Evolutionary conservation across 148 eudicot species (phyloP).

Genomic region (Euryodendron excelsum): DNA sequence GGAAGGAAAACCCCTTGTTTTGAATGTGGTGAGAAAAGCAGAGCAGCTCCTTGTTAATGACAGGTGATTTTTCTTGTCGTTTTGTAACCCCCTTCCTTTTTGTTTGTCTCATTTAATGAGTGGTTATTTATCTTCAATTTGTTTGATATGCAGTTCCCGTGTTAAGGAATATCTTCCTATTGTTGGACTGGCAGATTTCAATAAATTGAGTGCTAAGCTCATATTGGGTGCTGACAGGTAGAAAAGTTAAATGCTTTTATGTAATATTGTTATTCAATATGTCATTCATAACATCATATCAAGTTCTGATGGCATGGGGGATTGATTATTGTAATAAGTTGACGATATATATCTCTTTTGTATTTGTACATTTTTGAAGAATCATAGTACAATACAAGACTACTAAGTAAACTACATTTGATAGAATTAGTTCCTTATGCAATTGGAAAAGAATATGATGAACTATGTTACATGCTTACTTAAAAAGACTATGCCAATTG

Average conservation of each 20-base stretch:
- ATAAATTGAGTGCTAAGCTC: slow-evolving; percentile 91
- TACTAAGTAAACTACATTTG: neutral
- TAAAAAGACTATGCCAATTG: neutral
- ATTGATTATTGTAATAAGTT: neutral
- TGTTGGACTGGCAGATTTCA: slow-evolving; percentile 89
- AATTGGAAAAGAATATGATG: neutral
- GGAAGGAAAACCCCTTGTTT: slow-evolving; percentile 99
- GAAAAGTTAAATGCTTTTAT: neutral
- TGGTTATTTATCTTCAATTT: neutral
- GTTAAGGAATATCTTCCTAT: slow-evolving; percentile 95
- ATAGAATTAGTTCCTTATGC: neutral
- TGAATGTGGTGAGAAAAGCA: slow-evolving; percentile 88
- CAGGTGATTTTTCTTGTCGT: slow-evolving; percentile 36
- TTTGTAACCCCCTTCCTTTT: no score
- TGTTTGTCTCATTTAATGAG: neutral
- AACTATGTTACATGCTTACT: neutral
- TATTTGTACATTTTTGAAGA: neutral
- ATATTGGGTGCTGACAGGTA: slow-evolving; percentile 95
- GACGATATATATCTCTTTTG: neutral
- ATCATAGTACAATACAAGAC: neutral
- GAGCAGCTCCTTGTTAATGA: slow-evolving; percentile 79
- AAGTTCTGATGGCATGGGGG: neutral
- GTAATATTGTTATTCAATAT: neutral
- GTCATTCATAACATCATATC: neutral
- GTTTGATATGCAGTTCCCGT: slow-evolving; percentile 55